Evolutionary conservation across 495 filamentous ascomycete species (phyloP).

Genomic region (Talaromyces adpressus): DNA sequence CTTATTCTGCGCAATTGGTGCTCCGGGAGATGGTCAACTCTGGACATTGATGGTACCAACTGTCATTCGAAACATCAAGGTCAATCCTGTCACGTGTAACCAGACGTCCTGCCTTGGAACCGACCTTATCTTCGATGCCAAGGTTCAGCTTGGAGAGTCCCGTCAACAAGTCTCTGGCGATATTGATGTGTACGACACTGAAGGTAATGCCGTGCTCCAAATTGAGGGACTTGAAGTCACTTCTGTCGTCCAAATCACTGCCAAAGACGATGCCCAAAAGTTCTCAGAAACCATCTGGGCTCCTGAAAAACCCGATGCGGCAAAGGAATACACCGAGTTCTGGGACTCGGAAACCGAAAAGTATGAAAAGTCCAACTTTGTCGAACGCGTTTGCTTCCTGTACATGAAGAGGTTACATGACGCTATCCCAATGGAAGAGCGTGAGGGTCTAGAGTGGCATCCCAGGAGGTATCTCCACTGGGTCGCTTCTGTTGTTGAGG

Average conservation of each 20-base stretch:
- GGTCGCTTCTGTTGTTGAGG: slow-evolving; percentile 2
- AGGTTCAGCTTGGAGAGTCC: background rate
- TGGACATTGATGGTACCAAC: slow-evolving; percentile 9
- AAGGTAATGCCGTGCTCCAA: background rate
- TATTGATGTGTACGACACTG: slow-evolving; percentile 16
- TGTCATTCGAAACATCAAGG: slow-evolving; percentile 33
- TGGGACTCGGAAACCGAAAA: background rate
- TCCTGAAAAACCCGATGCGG: background rate
- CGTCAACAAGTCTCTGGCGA: background rate
- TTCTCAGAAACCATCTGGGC: slow-evolving; percentile 1
- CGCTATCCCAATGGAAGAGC: background rate
- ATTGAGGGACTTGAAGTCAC: background rate
- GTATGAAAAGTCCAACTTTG: background rate
- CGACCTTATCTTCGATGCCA: background rate
- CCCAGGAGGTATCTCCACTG: slow-evolving; percentile 1
- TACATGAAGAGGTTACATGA: background rate
- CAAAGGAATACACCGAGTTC: background rate
- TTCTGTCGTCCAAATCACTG: background rate
- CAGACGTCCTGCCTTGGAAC: background rate
- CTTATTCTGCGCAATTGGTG: background rate
- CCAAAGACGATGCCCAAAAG: background rate
- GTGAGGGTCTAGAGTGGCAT: background rate
- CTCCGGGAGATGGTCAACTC: slow-evolving; percentile 17
- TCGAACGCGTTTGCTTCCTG: background rate
- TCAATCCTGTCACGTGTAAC: slow-evolving; percentile 29